These are phyloP conservation scores for Eucalyptus pauciflora DNA, from an alignment of 345 rosid genomes.

Conservation along the genomic window DNA sequence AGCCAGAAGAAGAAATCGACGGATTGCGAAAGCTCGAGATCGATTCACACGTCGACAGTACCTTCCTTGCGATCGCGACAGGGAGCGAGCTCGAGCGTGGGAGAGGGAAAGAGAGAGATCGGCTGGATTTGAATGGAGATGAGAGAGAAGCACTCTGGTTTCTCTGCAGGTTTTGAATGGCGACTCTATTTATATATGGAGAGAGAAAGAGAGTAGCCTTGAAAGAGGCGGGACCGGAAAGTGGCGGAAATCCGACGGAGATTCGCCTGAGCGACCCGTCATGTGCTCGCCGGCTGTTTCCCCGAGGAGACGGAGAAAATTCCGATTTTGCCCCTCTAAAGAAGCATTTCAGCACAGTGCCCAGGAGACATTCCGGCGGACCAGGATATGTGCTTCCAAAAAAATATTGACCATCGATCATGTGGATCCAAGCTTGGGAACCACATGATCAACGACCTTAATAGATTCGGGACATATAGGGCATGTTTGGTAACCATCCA, in stretches of 20 bases:
- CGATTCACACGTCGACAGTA: not conserved
- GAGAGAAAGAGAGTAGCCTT: not conserved
- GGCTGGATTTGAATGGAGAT: not conserved
- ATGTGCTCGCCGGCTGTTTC: not conserved
- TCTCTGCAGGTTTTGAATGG: no score
- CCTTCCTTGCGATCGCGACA: not conserved
- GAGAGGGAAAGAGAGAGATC: not conserved
- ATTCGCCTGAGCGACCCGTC: not conserved
- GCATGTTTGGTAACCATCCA: no score
- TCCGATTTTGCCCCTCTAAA: rapidly evolving
- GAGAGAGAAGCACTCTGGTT: no score
- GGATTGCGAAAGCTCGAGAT: not conserved
- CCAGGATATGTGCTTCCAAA: rapidly evolving
- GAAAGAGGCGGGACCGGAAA: not conserved
- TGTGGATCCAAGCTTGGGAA: no score
- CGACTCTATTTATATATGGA: no score
- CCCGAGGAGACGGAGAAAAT: not conserved
- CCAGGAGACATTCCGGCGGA: rapidly evolving
- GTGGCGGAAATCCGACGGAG: not conserved
- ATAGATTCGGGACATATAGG: no score
- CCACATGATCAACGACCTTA: rapidly evolving
- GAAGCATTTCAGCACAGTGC: rapidly evolving
- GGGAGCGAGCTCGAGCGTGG: not conserved
- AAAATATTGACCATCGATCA: rapidly evolving
- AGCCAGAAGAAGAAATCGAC: not conserved